These are phyloP conservation scores for Trichoderma polysporum DNA, from an alignment of 2,329 filamentous ascomycete genomes.

Conservation along the genomic window DNA sequence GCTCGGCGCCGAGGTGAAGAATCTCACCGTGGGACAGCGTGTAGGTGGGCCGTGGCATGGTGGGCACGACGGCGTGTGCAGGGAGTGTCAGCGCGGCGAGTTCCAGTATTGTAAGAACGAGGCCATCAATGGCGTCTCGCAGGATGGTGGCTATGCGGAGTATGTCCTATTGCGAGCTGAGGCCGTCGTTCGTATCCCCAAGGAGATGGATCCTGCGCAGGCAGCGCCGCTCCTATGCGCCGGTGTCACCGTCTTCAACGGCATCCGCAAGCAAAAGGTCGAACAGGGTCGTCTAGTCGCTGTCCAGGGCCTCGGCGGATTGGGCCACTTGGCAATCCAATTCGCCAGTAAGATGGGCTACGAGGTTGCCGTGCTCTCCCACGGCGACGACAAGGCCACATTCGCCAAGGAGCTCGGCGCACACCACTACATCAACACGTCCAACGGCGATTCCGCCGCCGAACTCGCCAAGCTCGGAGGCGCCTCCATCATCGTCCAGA, in stretches of 20 bases:
- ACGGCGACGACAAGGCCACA: constrained; percentile 63
- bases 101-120: constrained; percentile 69
- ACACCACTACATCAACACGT: constrained; percentile 51
- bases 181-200: constrained; percentile 57
- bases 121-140: constrained; percentile 63
- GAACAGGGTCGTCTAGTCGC: constrained; percentile 55
- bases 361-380: constrained; percentile 65
- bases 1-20: constrained; percentile 54
- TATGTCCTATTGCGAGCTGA: constrained; percentile 61
- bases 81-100: constrained; percentile 59
- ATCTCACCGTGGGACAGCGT: constrained; percentile 60
- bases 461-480: constrained; percentile 59
- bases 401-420: constrained; percentile 57
- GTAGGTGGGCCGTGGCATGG: constrained; percentile 53
- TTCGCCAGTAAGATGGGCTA: constrained; percentile 77
- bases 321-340: constrained; percentile 76
- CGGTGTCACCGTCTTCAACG: constrained; percentile 64
- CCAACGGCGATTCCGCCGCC: constrained; percentile 47
- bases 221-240: constrained; percentile 63
- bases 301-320: constrained; percentile 69
- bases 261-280: constrained; percentile 54
- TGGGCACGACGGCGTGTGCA: constrained; percentile 62
- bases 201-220: constrained; percentile 50
- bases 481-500: constrained; percentile 60
- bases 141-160: constrained; percentile 67